Conservation (phyloP, 257 asterid genomes). For the Datura wrightii region DNA sequence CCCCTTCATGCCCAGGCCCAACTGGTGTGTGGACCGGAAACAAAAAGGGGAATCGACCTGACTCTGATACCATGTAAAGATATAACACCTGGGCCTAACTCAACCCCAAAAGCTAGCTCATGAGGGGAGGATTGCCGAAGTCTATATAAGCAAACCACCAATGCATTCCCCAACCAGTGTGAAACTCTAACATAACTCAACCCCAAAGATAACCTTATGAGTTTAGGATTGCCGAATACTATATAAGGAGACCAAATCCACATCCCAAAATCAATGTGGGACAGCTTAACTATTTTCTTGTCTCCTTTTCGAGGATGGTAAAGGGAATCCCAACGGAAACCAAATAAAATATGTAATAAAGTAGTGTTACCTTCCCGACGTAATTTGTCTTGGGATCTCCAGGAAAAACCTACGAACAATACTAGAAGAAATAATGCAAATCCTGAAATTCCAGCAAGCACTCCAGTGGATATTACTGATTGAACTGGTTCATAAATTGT, state of each 20-base stretch:
- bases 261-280: background rate
- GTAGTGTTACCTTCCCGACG: slow-evolving; percentile 24
- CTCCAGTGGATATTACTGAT: background rate
- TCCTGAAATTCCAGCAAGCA: slow-evolving; percentile 20
- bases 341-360: background rate
- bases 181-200: too few relatives aligned
- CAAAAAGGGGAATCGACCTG: too few relatives aligned
- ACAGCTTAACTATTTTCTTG: background rate
- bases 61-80: too few relatives aligned
- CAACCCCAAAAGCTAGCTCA: too few relatives aligned
- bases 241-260: background rate
- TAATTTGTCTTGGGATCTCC: slow-evolving; percentile 15
- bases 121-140: too few relatives aligned
- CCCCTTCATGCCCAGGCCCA: too few relatives aligned
- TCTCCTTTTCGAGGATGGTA: background rate
- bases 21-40: too few relatives aligned
- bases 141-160: too few relatives aligned
- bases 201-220: too few relatives aligned
- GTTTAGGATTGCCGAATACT: background rate
- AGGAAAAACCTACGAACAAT: background rate
- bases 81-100: too few relatives aligned
- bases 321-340: background rate
- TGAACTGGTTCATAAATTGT: slow-evolving; percentile 22
- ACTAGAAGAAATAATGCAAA: slow-evolving; percentile 23
- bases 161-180: too few relatives aligned